Base-by-base conservation (phyloP, 2,329 filamentous ascomycete species). In the Zymoseptoria brevis region DNA sequence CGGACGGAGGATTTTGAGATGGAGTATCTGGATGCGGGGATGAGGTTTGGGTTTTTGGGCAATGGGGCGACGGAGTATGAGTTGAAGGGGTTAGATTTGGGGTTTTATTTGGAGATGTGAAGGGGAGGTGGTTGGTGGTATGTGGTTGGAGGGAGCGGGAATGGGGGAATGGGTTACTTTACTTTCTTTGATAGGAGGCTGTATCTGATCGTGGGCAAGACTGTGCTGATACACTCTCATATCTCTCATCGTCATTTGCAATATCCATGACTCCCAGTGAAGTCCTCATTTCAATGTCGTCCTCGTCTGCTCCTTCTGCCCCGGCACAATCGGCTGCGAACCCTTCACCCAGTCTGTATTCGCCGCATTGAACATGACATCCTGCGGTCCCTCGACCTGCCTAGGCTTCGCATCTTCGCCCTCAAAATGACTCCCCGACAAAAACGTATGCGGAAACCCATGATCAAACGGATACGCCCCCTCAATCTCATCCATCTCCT, bases 401-500 rank as follows among this genome's bases (percentile, higher is more conserved):
- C 24, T 53, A 1, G 50, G 50, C 11, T 50, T 50, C 19, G 24
- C 54, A 8, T 30, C 16, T n/a, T 53, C 50, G 3, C 51, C 51
- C n/a, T 54, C 50, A 55, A 57, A 45, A 13, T 57, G 57, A 29
- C 41, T 9, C 11, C 55, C 60, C 19, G 65, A 64, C 16, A 88
- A 69, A 65, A 90, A 83, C 68, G 76, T 82, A 60, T 79, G 74
- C 0, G 88, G 88, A 72, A 90, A 90, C 1, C 87, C 87, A 52
- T 82, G 68, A 52, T 88, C 82, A 63, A 90, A 88, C 0, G 77
- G 75, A 53, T 77, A 78, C 0, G 84, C 84, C 4, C 67, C 74
- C 59, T 90, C 87, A 60, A 91, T 85, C 66, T 84, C 81, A 30
- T 81, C 73, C 21, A 91, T 81, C 50, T 92, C 86, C 59, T 86